Base-by-base conservation (phyloP, 2,329 filamentous ascomycete genomes). In the Xylariaceae sp. region DNA sequence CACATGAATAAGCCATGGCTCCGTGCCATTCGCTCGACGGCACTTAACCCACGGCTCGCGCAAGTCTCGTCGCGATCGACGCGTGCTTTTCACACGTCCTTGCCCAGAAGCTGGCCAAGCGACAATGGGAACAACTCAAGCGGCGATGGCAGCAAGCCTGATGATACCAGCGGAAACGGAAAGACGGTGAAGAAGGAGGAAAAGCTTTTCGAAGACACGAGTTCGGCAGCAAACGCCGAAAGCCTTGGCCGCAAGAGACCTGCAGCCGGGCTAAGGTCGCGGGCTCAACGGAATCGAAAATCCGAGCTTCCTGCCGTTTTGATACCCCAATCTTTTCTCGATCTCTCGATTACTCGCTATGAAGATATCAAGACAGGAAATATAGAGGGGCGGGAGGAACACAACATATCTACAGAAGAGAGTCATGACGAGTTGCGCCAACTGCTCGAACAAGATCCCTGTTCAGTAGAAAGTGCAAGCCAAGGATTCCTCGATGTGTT, bases 251-350 rank as follows among this genome's bases (percentile, higher is more conserved):
- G 62, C 18, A 64, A 59, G 52, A 62, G 47, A 48, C 47, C 59
- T 3, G 32, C 44, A n/a, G 44, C 49, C 35, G 51, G 57, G n/a
- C 49, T 57, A 39, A 59, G 52, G 45, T 54, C 55, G 30, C 56
- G 63, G n/a, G 47, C 54, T 7, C 19, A 51, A 53, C 61, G 59
- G 42, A 55, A 51, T 56, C 58, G 56, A 61, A 59, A 67, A 64
- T 65, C 68, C 32, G 66, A 71, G 40, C 57, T 81, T 11, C 79
- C 79, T n/a, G 70, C 74, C 2, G 68, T 81, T 18, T 70, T 75
- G 44, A 67, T 87, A 12, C 82, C 84, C 1, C 66, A 72, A 48
- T 77, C 73, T 66, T 87, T 87, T 53, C 65, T 81, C 46, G 67
- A 75, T 36, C 64, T 70, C 17, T 78, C 78, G 47, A 73, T 87